These are phyloP conservation scores for Kwoniella dendrophila DNA, from an alignment of 768 basidiomycete genomes.

Conservation along the genomic window DNA sequence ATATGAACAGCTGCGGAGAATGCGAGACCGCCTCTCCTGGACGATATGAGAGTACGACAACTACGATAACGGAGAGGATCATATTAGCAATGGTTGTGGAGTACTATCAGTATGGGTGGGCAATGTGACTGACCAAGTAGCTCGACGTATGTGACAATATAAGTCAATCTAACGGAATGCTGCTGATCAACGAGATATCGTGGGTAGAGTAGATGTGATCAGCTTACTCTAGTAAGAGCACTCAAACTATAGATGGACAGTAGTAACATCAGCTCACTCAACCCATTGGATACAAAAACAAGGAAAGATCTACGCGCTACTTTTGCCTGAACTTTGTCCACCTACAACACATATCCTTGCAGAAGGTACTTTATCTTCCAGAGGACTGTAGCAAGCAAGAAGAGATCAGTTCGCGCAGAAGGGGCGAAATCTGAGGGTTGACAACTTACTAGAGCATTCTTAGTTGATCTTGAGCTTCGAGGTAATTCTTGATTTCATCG, in stretches of 20 bases:
- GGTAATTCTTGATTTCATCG: neutral
- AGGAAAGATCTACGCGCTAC: constrained; percentile 27
- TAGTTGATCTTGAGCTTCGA: constrained; percentile 21
- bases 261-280: neutral
- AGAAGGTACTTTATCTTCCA: constrained; percentile 5
- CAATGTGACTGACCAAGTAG: no score
- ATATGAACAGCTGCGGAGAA: neutral
- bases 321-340: constrained; percentile 35
- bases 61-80: no score
- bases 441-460: constrained; percentile 14
- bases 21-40: no score
- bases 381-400: constrained; percentile 1
- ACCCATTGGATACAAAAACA: neutral
- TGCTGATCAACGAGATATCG: no score
- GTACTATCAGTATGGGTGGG: no score
- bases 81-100: no score
- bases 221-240: constrained; percentile 2
- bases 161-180: no score
- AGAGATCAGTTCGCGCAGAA: neutral
- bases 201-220: no score
- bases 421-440: neutral
- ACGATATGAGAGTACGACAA: no score
- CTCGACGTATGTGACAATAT: no score
- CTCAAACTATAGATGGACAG: constrained; percentile 2
- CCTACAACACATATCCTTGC: constrained; percentile 26